Evolutionary conservation across 768 basidiomycete genomes (phyloP), one percentile per base, ranked within the genome.

Genomic region (Lactarius psammicola): DNA sequence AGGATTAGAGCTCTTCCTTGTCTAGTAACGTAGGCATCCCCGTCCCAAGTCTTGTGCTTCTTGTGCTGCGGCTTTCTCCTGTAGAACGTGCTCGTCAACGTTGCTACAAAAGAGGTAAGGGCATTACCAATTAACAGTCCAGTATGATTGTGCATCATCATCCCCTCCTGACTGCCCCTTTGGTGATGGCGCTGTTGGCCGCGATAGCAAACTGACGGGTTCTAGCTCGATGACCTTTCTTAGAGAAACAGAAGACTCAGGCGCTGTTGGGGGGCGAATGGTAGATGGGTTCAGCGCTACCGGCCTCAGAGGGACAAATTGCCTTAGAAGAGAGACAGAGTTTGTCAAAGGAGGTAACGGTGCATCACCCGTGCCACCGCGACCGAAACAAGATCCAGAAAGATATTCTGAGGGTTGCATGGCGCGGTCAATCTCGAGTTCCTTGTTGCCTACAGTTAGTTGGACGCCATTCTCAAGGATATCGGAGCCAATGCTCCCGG

Each of bases 11-110:
- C 84, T 15, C 80, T 80, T 26, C 78, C 80, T 38, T 75, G 73
- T 42, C 80, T 78, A 34, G 84, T 83, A 30, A 89, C 78, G 74
- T 82, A 89, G 9, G 82, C 86, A 67, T 88, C 91, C 2, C 88
- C 92, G 63, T 94, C 92, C 93, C 94, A 95, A 0, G 87, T 90
- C 72, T 90, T 90, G 70, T 92, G 84, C 75, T 94, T 94, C 78
- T 82, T 90, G 71, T 87, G 84, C 60, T 84, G 77, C 15, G 80
- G 84, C 70, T 87, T 90, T 42, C 92, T 83, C 91, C 92, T 92
- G 63, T 6, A 30, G 44, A 56, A 54, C 60, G 57, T 42, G 58
- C 49, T 44, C 4, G 60, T 63, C 55, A 71, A n/a, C 28, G 18
- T 15, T 23, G 26, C n/a, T 26, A n/a, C 49, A 33, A 64, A 33